Evolutionary conservation across 2,329 filamentous ascomycete species (phyloP), one percentile per base, ranked within the genome.

Genomic region (Phyllosticta capitalensis): DNA sequence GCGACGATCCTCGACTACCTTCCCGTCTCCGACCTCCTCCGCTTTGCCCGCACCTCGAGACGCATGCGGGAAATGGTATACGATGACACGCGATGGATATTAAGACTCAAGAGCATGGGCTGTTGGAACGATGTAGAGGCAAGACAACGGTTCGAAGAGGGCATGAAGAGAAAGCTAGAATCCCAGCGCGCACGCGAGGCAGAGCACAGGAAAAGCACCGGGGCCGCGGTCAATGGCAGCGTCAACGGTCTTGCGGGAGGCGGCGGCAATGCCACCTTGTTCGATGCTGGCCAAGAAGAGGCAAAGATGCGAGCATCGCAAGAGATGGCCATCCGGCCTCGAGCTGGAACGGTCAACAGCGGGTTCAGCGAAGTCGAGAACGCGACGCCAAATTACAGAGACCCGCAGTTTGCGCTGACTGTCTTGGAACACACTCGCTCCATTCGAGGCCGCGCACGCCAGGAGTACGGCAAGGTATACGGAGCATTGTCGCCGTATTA

Each of bases 61-160:
- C 88, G 90, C 62, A 84, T 97, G 81, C 87, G 88, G 70, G 94
- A 99, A 75, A 99, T 99, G 92, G 92, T 96, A 2, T 99, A 97
- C 74, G 94, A 99, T 72, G 94, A 99, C 73, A 90, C 91, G 55
- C 83, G 92, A 76, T 99, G 94, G 94, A 88, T 97, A 48, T 85
- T 89, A 64, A 83, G 89, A 63, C 75, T 99, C 58, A 88, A 88
- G 70, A 85, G 82, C 61, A 96, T 99, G 85, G 89, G 87, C 1
- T 88, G 89, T 65, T 99, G 94, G 94, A 87, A 95, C 68, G 94
- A 99, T 70, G 73, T 78, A 3, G 92, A 96, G 70, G 94, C 94
- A 4, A 82, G 92, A 62, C 85, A 83, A 65, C 79, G 89, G 57
- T 89, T 90, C 56, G 92, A 96, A 63, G 86, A 92, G 22, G 81